Base-by-base conservation (phyloP, 2,329 filamentous ascomycete species). In the Ascochyta clinopodiicola region DNA sequence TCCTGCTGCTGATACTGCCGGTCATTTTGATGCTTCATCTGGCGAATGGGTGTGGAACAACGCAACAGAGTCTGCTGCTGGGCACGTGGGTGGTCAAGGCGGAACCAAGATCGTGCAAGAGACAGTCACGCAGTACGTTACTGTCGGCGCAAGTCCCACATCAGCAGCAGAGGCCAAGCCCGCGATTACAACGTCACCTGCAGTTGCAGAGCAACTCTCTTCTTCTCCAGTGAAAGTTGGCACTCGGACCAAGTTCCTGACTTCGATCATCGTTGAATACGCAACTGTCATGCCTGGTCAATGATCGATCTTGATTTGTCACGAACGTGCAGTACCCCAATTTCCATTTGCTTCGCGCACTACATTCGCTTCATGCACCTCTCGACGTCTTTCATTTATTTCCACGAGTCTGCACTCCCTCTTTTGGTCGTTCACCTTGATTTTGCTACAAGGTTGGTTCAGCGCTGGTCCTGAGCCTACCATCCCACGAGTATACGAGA, bases 151-250 rank as follows among this genome's bases (percentile, higher is more conserved):
- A 25, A 47, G 45, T 6, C 25, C 43, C 7, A 50, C 44, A 12
- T 17, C 45, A 9, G 34, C 44, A 7, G 40, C 42, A 15, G 35
- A 50, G 4, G 35, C 27, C 2, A 9, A 49, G 85, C 83, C 24
- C 78, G 85, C 44, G 80, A 76, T 44, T 84, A 81, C 62, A 78
- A 79, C 46, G 87, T 85, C 62, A 75, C 86, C 15, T n/a, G 44
- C 24, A 13, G 13, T 9, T 27, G 9, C 27, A 7, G 44, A 48
- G 12, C 25, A 44, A n/a, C 37, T 44, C 2, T 48, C 56, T n/a
- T 35, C 35, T 9, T 51, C 59, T 7, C 45, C 44, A 8, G 29
- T 47, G 15, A 40, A 52, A 0, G 52, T 59, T 22, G 53, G 46
- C 12, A 62, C 52, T 19, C 53, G 9, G 1, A 66, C 63, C 6